Base-by-base conservation (phyloP, 306 rosid genomes). In the Neltuma alba region DNA sequence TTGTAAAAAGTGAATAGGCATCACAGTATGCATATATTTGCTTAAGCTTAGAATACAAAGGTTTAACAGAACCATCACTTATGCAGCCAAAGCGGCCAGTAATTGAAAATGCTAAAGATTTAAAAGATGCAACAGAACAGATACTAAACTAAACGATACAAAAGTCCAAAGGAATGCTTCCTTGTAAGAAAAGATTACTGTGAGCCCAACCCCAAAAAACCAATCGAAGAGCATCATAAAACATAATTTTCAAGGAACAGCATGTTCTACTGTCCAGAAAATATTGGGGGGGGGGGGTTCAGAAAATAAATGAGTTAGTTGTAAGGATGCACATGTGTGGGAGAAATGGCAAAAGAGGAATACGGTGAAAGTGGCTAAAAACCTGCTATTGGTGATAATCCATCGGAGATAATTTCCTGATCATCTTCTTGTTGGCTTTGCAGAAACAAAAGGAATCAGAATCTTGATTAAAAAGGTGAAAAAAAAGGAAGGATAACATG, bases 341-440 rank as follows among this genome's bases (percentile, higher is more conserved):
- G 33, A n/a, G 27, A 70, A 55, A 58, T 13, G 66, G 18, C 7
- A 69, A 77, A 86, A 74, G 11, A 50, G 13, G 76, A 71, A 74
- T 10, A 57, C 76, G 42, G 64, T 33, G 83, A 74, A 82, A 76
- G 83, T 82, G 74, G 44, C 21, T 61, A 70, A 33, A 81, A 86
- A 94, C 98, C 98, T 89, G 97, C 76, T 9, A 94, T 89, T 2
- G 94, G 76, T 70, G 98, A 82, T 70, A 77, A 75, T 71, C 84
- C 88, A 13, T 87, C 87, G 0, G 87, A 78, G 30, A 81, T 69
- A 83, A 80, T 79, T 79, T 84, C 92, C 2, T 80, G 84, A 57
- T 85, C 93, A 76, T 79, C 91, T 66, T 89, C 95, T 79, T 70
- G 87, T 76, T 85, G 91, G 86, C 97, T 94, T 86, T 44, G 77